Conservation (phyloP, 108 stramenopile species). For the Nannochloropsis salina region DNA sequence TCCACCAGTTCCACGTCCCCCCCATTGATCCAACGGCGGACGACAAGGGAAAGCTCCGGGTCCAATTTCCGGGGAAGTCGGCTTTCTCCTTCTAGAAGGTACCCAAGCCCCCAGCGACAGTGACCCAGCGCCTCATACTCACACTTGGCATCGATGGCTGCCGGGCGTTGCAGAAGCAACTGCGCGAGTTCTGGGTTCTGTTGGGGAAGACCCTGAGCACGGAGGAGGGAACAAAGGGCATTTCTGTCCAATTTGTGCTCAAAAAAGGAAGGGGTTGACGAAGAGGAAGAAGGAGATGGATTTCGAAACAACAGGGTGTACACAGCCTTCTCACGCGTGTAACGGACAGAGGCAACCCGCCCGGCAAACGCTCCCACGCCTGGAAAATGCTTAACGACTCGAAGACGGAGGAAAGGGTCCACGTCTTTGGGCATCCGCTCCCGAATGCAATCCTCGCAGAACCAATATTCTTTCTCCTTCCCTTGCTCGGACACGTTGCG, state of each 20-base stretch:
- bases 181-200: background rate
- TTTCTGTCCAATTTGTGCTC: background rate
- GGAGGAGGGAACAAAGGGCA: slow-evolving; percentile 1
- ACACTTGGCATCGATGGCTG: background rate
- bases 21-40: background rate
- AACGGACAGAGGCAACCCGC: background rate
- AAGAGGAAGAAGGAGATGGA: background rate
- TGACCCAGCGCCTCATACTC: background rate
- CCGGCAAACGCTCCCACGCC: background rate
- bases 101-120: background rate
- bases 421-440: background rate
- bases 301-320: background rate
- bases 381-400: background rate
- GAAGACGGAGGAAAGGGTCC: background rate
- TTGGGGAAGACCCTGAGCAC: background rate
- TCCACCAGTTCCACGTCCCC: background rate
- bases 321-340: background rate
- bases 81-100: slow-evolving; percentile 3
- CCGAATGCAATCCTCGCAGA: background rate
- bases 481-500: background rate
- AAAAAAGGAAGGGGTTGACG: background rate
- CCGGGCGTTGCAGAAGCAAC: background rate
- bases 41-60: background rate
- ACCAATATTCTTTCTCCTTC: slow-evolving; percentile 15
- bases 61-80: background rate